These are phyloP conservation scores for Penicillium chermesinum DNA, from an alignment of 495 filamentous ascomycete genomes.

Conservation along the genomic window DNA sequence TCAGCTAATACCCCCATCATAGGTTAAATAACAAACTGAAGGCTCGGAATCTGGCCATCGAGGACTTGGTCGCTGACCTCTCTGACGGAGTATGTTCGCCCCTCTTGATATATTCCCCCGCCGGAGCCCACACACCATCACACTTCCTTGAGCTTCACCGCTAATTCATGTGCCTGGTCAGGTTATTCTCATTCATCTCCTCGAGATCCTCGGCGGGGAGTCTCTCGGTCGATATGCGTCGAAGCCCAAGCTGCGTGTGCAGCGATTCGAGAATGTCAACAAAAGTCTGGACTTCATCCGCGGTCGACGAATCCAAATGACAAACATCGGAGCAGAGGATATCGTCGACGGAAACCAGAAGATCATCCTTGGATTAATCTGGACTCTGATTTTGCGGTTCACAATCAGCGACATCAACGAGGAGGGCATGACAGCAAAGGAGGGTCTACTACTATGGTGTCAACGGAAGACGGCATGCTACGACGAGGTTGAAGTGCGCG, in stretches of 20 bases:
- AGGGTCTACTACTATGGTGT: constrained; percentile 93
- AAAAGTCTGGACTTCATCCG: constrained; percentile 90
- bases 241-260: constrained; percentile 90
- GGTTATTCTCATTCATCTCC: constrained; percentile 92
- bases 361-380: constrained; percentile 94
- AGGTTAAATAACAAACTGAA: constrained; percentile 96
- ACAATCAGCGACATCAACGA: constrained; percentile 98
- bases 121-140: not conserved
- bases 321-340: constrained; percentile 97
- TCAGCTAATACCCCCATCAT: not conserved
- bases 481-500: constrained; percentile 87
- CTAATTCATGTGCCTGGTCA: constrained; percentile 23
- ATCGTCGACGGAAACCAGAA: constrained; percentile 97
- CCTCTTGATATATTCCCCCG: not conserved
- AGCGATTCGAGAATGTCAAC: constrained; percentile 98
- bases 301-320: constrained; percentile 86
- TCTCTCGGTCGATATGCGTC: constrained; percentile 95
- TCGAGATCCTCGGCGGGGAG: constrained; percentile 90
- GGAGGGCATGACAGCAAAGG: constrained; percentile 96
- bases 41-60: constrained; percentile 65
- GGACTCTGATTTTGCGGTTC: constrained; percentile 95
- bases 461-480: constrained; percentile 98
- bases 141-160: not conserved
- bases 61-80: constrained; percentile 80
- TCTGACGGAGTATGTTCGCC: constrained; percentile 75